These are phyloP conservation scores for Verticillium tricorpus DNA, from an alignment of 2,329 filamentous ascomycete genomes.

Conservation along the genomic window DNA sequence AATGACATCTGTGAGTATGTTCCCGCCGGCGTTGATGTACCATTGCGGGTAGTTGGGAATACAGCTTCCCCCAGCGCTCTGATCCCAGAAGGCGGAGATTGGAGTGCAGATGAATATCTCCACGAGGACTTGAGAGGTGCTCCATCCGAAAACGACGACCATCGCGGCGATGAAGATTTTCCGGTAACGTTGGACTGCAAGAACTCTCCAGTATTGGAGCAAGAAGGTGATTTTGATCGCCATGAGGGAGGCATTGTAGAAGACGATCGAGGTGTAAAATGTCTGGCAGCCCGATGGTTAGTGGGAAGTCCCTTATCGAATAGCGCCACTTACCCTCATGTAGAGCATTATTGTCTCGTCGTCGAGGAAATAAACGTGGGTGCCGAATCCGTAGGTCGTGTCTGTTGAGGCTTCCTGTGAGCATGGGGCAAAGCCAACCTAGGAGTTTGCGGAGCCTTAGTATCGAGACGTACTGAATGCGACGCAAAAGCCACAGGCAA, in stretches of 20 bases:
- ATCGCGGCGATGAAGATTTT: constrained; percentile 20
- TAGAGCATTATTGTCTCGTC: too few species aligned
- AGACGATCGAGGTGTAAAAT: constrained; percentile 16
- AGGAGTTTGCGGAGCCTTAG: too few species aligned
- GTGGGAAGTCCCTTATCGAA: too few species aligned
- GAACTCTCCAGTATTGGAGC: constrained; percentile 21
- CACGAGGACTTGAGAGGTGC: constrained; percentile 20
- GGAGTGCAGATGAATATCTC: constrained; percentile 21
- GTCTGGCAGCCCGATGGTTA: constrained; percentile 4
- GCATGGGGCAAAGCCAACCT: too few species aligned
- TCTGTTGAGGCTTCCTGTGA: too few species aligned
- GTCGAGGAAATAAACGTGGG: too few species aligned
- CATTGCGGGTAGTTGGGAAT: constrained; percentile 15
- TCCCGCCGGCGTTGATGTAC: constrained; percentile 20
- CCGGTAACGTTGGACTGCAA: constrained; percentile 18
- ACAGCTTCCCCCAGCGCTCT: constrained; percentile 11
- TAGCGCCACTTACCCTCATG: too few species aligned
- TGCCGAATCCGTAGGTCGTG: too few species aligned
- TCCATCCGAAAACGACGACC: constrained; percentile 20
- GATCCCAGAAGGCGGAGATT: constrained; percentile 21
- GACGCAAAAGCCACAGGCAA: not conserved
- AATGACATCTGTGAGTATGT: constrained; percentile 12
- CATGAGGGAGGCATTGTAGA: constrained; percentile 16
- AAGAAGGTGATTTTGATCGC: constrained; percentile 20
- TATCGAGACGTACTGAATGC: not conserved